These are phyloP conservation scores for Aurifilum marmelostoma DNA, from an alignment of 2,329 filamentous ascomycete genomes.

Conservation along the genomic window DNA sequence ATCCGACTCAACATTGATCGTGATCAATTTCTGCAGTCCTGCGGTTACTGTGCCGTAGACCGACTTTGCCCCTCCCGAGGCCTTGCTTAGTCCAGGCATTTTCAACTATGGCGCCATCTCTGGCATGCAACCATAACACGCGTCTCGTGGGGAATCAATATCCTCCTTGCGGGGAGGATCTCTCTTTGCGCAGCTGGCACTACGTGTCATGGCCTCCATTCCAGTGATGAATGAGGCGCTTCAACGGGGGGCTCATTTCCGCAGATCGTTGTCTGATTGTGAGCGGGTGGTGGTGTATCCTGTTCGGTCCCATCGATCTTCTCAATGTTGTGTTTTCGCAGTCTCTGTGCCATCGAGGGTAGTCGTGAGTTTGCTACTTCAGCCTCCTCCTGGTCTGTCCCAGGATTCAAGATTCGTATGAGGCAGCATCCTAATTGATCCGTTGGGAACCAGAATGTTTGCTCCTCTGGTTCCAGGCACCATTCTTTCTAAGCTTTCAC, in stretches of 20 bases:
- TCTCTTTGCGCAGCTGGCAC: slow-evolving; percentile 62
- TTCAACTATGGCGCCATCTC: slow-evolving; percentile 62
- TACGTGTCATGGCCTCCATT: slow-evolving; percentile 62
- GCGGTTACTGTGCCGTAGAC: neutral
- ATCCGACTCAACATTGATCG: neutral
- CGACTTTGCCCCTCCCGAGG: neutral
- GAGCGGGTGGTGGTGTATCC: too few species aligned
- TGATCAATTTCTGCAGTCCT: neutral
- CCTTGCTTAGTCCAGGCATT: slow-evolving; percentile 36
- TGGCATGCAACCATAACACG: slow-evolving; percentile 53
- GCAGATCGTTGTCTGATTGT: too few species aligned
- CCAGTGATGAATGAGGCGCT: slow-evolving; percentile 67
- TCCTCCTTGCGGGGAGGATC: slow-evolving; percentile 61
- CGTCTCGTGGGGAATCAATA: slow-evolving; percentile 57
- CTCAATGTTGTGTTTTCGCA: too few species aligned
- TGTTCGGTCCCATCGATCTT: too few species aligned
- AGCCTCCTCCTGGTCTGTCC: too few species aligned
- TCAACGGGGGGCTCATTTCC: too few species aligned
- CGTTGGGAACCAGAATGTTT: too few species aligned
- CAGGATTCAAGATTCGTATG: too few species aligned
- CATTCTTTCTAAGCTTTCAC: too few species aligned
- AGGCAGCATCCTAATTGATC: neutral
- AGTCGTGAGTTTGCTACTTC: too few species aligned
- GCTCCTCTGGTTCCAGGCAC: neutral
- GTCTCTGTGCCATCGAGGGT: too few species aligned